Conservation (phyloP, 1,139 yeast species). For the Pichia sp. region DNA sequence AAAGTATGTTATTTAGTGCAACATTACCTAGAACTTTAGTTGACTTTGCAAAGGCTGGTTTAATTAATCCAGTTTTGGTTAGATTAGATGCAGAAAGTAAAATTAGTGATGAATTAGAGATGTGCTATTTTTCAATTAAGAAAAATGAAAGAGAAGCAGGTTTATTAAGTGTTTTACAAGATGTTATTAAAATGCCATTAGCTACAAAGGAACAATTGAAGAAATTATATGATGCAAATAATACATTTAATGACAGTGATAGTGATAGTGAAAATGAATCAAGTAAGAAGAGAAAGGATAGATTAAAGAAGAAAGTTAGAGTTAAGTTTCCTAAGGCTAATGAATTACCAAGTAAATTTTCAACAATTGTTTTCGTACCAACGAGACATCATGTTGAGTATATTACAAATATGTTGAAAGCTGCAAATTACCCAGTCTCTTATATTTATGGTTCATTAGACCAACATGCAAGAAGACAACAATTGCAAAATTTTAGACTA, state of each 20-base stretch:
- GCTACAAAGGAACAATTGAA: constrained; percentile 63
- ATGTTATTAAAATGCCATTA: constrained; percentile 76
- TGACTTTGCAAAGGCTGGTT: constrained; percentile 95
- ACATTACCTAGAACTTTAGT: constrained; percentile 89
- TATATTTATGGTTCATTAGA: constrained; percentile 92
- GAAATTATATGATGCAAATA: constrained; percentile 43
- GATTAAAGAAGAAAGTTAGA: constrained; percentile 33
- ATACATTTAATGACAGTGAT: constrained; percentile 40
- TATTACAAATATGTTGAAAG: constrained; percentile 58
- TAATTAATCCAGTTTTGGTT: constrained; percentile 84
- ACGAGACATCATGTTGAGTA: constrained; percentile 98
- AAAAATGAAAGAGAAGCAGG: constrained; percentile 88
- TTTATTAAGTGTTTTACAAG: constrained; percentile 65
- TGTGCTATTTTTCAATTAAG: constrained; percentile 79
- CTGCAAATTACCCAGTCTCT: constrained; percentile 74
- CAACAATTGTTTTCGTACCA: constrained; percentile 92
- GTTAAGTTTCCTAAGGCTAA: constrained; percentile 68
- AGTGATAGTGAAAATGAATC: constrained; percentile 41
- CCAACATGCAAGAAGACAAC: constrained; percentile 90
- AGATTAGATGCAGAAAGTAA: constrained; percentile 89
- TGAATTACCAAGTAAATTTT: constrained; percentile 72
- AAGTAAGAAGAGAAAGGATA: constrained; percentile 10
- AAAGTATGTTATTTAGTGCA: constrained; percentile 87
- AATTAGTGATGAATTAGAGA: constrained; percentile 81
- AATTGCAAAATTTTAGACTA: constrained; percentile 73